phyloP scores from a whole-genome alignment of 768 basidiomycete genomes.

The Rhodocollybia butyracea region DNA sequence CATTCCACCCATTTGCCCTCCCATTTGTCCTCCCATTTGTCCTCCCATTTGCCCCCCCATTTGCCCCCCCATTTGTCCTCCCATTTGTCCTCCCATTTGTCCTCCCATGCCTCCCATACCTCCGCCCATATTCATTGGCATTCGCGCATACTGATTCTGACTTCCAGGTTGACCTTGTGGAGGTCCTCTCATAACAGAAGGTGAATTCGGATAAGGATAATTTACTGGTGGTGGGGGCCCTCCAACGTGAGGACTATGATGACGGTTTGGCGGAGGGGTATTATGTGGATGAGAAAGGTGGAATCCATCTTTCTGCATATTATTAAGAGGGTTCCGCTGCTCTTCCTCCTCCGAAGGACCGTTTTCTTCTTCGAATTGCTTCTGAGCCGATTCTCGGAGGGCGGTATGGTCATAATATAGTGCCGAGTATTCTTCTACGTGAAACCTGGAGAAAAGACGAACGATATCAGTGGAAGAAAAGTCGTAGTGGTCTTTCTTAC shows the following conservation, averaged over 20 bases:
- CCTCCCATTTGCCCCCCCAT: slow-evolving; percentile 27
- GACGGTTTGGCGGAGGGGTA: slow-evolving; percentile 23
- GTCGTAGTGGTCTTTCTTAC: slow-evolving; percentile 39
- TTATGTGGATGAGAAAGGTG: slow-evolving; percentile 17
- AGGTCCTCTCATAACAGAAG: slow-evolving; percentile 24
- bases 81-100: slow-evolving; percentile 26
- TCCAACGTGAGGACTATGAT: slow-evolving; percentile 23
- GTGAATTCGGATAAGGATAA: slow-evolving; percentile 31
- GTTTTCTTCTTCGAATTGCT: slow-evolving; percentile 41
- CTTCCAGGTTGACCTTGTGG: slow-evolving; percentile 19
- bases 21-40: slow-evolving; percentile 23
- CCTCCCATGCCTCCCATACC: slow-evolving; percentile 14
- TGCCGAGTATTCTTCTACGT: slow-evolving; percentile 69
- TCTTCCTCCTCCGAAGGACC: slow-evolving; percentile 16
- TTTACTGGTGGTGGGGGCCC: slow-evolving; percentile 20
- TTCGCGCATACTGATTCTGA: slow-evolving; percentile 17
- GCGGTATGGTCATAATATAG: slow-evolving; percentile 71
- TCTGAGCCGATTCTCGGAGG: slow-evolving; percentile 51
- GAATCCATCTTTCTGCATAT: slow-evolving; percentile 17
- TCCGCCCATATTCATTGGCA: slow-evolving; percentile 27
- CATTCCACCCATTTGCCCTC: slow-evolving; percentile 23
- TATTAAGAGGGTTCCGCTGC: slow-evolving; percentile 28
- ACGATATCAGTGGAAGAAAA: background rate
- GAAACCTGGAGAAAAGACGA: slow-evolving; percentile 46
- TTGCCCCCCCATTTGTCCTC: slow-evolving; percentile 22